Evolutionary conservation across 1,284 basidiomycete genomes (phyloP).

Genomic region (Termitomyces sp.): DNA sequence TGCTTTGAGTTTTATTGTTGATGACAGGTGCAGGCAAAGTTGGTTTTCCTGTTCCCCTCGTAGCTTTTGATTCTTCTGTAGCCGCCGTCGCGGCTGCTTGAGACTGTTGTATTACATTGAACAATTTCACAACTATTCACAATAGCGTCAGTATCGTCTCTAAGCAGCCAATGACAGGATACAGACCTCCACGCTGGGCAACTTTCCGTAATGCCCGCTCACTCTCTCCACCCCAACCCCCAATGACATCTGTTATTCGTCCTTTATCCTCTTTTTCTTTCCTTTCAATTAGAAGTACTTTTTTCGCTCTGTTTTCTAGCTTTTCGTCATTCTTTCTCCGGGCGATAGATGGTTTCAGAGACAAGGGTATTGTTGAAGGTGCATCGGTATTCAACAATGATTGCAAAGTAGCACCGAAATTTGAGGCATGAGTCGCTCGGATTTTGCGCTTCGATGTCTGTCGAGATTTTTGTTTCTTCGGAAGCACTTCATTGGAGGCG

Average conservation of each 20-base stretch:
- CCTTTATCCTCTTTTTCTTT: slow-evolving; percentile 75
- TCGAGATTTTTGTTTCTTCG: slow-evolving; percentile 58
- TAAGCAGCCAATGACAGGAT: slow-evolving; percentile 10
- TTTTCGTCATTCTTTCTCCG: slow-evolving; percentile 68
- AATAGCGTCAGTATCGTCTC: background rate
- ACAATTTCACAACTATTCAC: slow-evolving; percentile 67
- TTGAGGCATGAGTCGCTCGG: slow-evolving; percentile 66
- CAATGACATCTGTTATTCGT: slow-evolving; percentile 69
- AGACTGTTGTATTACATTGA: slow-evolving; percentile 78
- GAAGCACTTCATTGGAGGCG: slow-evolving; percentile 54
- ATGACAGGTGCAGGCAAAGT: slow-evolving; percentile 60
- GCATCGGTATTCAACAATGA: slow-evolving; percentile 62
- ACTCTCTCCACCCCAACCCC: slow-evolving; percentile 77
- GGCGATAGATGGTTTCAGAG: slow-evolving; percentile 68
- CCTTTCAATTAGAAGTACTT: slow-evolving; percentile 60
- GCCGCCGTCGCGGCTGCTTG: slow-evolving; percentile 50
- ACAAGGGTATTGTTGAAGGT: slow-evolving; percentile 62
- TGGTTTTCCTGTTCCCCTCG: slow-evolving; percentile 68
- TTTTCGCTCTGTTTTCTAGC: slow-evolving; percentile 64
- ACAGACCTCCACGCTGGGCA: slow-evolving; percentile 75
- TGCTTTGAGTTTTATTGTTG: slow-evolving; percentile 38
- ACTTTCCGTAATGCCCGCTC: slow-evolving; percentile 74
- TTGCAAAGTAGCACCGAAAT: slow-evolving; percentile 69
- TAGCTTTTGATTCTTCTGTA: slow-evolving; percentile 51
- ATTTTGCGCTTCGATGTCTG: slow-evolving; percentile 78